Percentiles rank a stretch among this genome's conserved stretches.
phyloP scores from a whole-genome alignment of 305 asterid genomes.

The Rubia tinctorum region DNA sequence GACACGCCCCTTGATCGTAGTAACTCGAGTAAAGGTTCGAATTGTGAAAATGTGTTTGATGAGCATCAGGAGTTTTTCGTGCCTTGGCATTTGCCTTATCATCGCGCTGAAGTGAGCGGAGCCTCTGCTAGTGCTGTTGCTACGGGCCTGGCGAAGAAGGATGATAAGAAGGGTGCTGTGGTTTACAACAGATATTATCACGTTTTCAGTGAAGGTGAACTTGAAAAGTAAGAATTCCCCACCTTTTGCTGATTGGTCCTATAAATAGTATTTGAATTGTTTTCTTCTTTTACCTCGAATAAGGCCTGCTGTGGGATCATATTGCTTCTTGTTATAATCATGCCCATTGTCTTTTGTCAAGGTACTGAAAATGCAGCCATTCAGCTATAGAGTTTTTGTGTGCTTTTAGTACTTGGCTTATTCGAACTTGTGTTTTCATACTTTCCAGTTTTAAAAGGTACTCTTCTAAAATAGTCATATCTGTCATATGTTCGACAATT shows the following conservation, averaged over 20 bases:
- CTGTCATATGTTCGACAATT: background rate
- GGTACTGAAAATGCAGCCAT: background rate
- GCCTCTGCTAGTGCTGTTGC: slow-evolving; percentile 82
- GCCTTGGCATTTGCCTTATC: slow-evolving; percentile 98
- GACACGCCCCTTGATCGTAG: slow-evolving; percentile 19
- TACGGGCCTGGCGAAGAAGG: slow-evolving; percentile 85
- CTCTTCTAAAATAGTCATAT: background rate
- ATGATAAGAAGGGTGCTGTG: slow-evolving; percentile 88
- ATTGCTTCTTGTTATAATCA: background rate
- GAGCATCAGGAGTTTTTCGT: slow-evolving; percentile 86
- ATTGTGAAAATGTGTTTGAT: slow-evolving; percentile 20
- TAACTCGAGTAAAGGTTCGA: slow-evolving; percentile 14
- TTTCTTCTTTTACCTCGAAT: background rate
- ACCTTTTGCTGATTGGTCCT: background rate
- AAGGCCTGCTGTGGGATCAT: background rate
- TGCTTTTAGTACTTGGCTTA: background rate
- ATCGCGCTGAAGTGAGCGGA: slow-evolving; percentile 90
- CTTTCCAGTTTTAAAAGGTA: background rate
- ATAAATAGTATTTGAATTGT: background rate
- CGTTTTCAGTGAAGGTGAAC: slow-evolving; percentile 97
- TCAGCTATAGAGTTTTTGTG: background rate
- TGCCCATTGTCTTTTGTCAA: background rate
- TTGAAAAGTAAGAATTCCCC: slow-evolving; percentile 57
- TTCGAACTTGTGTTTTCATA: background rate
- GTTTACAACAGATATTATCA: slow-evolving; percentile 93